These are phyloP conservation scores for Allomyces arbusculus DNA, from an alignment of 192 early-diverging fungal species.

Conservation along the genomic window DNA sequence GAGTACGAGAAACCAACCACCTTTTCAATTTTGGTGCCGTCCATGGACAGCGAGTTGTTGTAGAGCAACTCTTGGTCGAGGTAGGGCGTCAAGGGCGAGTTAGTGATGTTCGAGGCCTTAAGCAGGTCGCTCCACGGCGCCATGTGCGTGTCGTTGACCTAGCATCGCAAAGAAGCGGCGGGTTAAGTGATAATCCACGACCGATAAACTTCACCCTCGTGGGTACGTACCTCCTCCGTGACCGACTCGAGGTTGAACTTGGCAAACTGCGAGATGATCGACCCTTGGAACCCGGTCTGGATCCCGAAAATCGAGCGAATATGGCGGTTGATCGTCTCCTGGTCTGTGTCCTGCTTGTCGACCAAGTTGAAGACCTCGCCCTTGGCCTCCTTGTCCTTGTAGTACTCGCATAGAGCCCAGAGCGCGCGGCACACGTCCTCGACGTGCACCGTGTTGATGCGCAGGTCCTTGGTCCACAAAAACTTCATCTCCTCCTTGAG, in stretches of 20 bases:
- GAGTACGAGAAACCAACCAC: conserved; percentile 48
- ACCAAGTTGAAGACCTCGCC: conserved; percentile 62
- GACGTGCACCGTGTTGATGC: conserved; percentile 90
- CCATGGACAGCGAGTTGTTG: conserved; percentile 64
- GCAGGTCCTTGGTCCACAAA: conserved; percentile 78
- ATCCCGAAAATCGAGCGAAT: conserved; percentile 58
- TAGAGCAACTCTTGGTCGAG: conserved; percentile 77
- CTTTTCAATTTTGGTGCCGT: conserved; percentile 59
- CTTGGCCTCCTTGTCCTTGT: conserved; percentile 20
- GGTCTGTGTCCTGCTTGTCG: conserved; percentile 74
- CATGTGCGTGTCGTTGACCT: conserved; percentile 82
- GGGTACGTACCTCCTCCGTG: neutral
- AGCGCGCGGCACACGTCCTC: conserved; percentile 49
- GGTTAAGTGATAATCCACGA: too few species aligned
- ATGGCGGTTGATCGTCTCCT: conserved; percentile 51
- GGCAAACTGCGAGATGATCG: conserved; percentile 51
- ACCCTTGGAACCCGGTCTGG: conserved; percentile 64
- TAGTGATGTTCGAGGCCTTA: conserved; percentile 39
- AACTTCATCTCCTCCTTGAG: conserved; percentile 75
- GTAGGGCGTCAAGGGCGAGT: conserved; percentile 81
- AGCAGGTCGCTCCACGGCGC: conserved; percentile 80
- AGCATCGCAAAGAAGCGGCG: too few species aligned
- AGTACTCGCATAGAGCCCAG: conserved; percentile 34
- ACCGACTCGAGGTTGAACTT: conserved; percentile 13
- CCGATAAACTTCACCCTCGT: too few species aligned